phyloP scores from a whole-genome alignment of 106 monocot species.

The Dendrobium huoshanense region DNA sequence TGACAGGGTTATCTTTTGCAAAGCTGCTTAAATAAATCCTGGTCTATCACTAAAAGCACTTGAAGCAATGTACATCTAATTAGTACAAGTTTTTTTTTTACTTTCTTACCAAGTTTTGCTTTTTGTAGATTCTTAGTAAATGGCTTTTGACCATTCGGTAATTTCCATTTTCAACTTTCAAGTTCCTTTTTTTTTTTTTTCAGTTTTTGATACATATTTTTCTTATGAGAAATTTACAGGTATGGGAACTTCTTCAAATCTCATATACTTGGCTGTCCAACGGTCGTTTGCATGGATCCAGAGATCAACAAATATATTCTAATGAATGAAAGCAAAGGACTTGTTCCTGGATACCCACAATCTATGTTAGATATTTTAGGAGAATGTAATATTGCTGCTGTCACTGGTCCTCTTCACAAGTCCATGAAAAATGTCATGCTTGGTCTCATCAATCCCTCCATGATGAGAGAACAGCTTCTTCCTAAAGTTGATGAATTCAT shows the following conservation, averaged over 20 bases:
- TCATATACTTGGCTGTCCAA: slow-evolving; percentile 90
- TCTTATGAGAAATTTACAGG: slow-evolving; percentile 24
- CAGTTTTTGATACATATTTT: background rate
- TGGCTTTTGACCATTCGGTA: background rate
- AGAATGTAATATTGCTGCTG: slow-evolving; percentile 75
- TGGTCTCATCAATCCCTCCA: slow-evolving; percentile 50
- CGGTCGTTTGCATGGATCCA: slow-evolving; percentile 90
- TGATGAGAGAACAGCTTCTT: slow-evolving; percentile 62
- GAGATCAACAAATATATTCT: slow-evolving; percentile 81
- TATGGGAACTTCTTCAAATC: slow-evolving; percentile 84
- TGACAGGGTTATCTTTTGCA: no score
- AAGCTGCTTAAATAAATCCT: no score
- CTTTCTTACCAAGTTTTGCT: background rate
- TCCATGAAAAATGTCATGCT: slow-evolving; percentile 67
- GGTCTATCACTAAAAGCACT: no score
- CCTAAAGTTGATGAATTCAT: slow-evolving; percentile 82
- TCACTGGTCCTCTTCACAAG: slow-evolving; percentile 79
- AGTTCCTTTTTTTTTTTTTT: background rate
- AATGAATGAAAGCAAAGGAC: slow-evolving; percentile 78
- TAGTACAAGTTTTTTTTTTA: no score
- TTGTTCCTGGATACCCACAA: slow-evolving; percentile 91
- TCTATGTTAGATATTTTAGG: slow-evolving; percentile 91
- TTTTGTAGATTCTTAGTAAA: background rate
- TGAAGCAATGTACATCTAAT: no score
- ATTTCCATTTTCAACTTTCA: background rate